A percentile compares a stretch with the other conserved stretches of the same genome.
These are phyloP conservation scores for Fimicolochytrium jonesii DNA, from an alignment of 192 early-diverging fungal species.

Conservation along the genomic window DNA sequence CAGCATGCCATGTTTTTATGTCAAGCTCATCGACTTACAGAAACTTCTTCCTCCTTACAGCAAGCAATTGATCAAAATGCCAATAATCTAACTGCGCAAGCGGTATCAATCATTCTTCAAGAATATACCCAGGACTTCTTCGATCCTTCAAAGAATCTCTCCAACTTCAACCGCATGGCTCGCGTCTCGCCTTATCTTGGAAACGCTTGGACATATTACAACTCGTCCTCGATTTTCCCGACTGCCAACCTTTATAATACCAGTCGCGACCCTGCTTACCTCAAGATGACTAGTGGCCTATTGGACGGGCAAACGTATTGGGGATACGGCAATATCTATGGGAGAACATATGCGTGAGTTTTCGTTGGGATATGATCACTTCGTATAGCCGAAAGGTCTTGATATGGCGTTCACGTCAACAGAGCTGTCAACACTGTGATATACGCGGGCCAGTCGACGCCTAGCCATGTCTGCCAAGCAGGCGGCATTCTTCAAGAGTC, in stretches of 20 bases:
- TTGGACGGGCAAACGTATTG: not conserved
- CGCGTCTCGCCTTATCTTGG: not conserved
- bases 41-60: too few species aligned
- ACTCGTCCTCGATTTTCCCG: not conserved
- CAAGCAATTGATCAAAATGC: too few species aligned
- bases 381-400: not conserved
- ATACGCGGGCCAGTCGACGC: not conserved
- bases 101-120: too few species aligned
- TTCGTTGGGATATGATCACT: not conserved
- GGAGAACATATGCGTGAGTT: not conserved
- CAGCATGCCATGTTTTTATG: too few species aligned
- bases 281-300: not conserved
- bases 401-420: not conserved
- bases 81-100: too few species aligned
- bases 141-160: not conserved
- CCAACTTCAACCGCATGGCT: not conserved
- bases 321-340: not conserved
- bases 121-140: too few species aligned
- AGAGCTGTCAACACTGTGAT: not conserved
- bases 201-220: not conserved
- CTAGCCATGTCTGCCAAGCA: not conserved
- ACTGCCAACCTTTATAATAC: not conserved
- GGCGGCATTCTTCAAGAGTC: not conserved
- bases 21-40: too few species aligned
- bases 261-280: not conserved